Base-by-base conservation (phyloP, 129 eudicot genomes). In the Flaveria robusta region DNA sequence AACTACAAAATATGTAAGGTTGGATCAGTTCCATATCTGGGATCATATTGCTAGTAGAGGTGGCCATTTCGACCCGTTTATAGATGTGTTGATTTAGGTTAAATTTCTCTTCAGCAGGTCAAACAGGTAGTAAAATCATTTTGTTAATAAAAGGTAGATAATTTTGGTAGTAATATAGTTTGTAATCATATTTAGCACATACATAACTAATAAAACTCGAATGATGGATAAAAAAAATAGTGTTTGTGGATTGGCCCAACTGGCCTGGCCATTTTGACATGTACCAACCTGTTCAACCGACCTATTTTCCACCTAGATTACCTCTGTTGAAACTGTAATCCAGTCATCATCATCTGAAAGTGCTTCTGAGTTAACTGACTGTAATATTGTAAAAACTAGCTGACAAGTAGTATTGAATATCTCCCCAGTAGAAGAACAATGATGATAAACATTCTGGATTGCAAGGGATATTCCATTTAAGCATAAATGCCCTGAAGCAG, bases 401-500 rank as follows among this genome's bases (percentile, higher is more conserved):
- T 82, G 78, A 75, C 78, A 83, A 37, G 75, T 73, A 60, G 63
- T 58, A 79, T 63, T 77, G 86, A 81, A 85, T 58, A 74, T 79
- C 64, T 85, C 87, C 3, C 67, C 82, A 66, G 77, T 85, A 69
- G 84, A 82, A 81, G 82, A 68, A 70, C 56, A 75, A 37, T 78
- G 73, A 58, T 77, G 74, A 77, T 68, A 91, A 73, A 95, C 78
- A 75, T 71, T 83, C 71, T 72, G 83, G n/a, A 95, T 67, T 41
- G 89, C 90, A 67, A 43, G 70, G 31, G 86, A 85, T 62, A 95
- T 84, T 59, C 91, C 99, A 76, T 91, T 75, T 59, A 86, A 75
- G 90, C 92, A 86, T 45, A 95, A 82, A 12, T 91, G 89, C 75
- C 82, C 90, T 74, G 99, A 89, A 83, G 99, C 89, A 81, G 85